phyloP scores from a whole-genome alignment of 2,329 filamentous ascomycete species.

The Aureobasidium mangrovei region DNA sequence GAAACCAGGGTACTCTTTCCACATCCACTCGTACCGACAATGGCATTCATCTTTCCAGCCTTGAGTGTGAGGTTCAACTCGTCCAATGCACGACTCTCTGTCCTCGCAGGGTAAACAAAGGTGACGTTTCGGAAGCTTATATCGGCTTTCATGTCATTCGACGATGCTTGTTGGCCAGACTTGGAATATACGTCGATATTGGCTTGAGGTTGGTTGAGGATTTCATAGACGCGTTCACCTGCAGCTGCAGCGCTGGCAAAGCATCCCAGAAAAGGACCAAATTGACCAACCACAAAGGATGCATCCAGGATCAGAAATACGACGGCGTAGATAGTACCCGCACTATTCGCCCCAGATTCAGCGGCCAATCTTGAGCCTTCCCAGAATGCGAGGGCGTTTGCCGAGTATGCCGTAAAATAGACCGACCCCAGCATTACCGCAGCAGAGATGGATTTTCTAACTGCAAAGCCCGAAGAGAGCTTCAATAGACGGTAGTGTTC shows the following conservation, averaged over 20 bases:
- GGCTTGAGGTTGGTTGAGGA: conserved; percentile 34
- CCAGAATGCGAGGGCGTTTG: conserved; percentile 40
- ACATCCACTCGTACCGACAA: conserved; percentile 38
- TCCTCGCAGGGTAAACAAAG: conserved; percentile 38
- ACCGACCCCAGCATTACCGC: conserved; percentile 36
- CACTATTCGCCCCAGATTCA: conserved; percentile 25
- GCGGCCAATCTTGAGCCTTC: conserved; percentile 29
- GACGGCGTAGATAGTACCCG: conserved; percentile 52
- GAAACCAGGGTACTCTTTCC: conserved; percentile 38
- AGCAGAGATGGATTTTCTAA: conserved; percentile 33
- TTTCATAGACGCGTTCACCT: conserved; percentile 36
- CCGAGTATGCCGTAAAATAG: conserved; percentile 38
- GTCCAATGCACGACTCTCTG: conserved; percentile 33
- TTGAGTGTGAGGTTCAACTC: conserved; percentile 29
- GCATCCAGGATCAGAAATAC: conserved; percentile 57
- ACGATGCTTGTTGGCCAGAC: conserved; percentile 17
- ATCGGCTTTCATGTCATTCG: conserved; percentile 19
- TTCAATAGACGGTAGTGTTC: conserved; percentile 30
- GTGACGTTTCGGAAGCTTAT: conserved; percentile 31
- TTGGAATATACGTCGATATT: conserved; percentile 32
- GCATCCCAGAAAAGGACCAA: conserved; percentile 53
- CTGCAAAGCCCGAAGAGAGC: conserved; percentile 28
- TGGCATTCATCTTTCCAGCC: conserved; percentile 35
- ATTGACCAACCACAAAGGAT: conserved; percentile 53
- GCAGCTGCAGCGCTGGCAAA: conserved; percentile 46